These are phyloP conservation scores for Neocatenulostroma microsporum DNA, from an alignment of 2,329 filamentous ascomycete species.

Conservation along the genomic window DNA sequence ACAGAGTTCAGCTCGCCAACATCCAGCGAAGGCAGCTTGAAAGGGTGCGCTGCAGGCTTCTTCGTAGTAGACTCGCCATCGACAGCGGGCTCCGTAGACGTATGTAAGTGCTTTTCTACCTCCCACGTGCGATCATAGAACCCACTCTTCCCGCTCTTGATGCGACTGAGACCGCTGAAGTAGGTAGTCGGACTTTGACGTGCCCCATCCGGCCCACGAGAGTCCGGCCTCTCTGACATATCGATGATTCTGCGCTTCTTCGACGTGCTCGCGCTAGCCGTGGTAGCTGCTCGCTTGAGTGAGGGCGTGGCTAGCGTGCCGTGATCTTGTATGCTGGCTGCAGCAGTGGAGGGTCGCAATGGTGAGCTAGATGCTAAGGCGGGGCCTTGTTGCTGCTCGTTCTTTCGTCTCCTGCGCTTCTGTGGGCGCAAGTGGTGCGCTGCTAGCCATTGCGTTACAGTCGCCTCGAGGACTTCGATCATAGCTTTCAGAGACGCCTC, in stretches of 20 bases:
- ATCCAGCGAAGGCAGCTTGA: constrained; percentile 6
- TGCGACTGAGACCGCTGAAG: constrained; percentile 36
- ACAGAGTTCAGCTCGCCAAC: constrained; percentile 6
- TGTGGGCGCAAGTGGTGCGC: constrained; percentile 60
- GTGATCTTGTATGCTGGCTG: too few relatives aligned
- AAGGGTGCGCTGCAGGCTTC: constrained; percentile 1
- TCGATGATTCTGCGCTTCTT: constrained; percentile 8
- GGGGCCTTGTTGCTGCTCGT: constrained; percentile 9
- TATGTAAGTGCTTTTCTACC: too few relatives aligned
- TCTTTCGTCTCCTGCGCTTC: constrained; percentile 18
- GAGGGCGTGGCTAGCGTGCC: neutral
- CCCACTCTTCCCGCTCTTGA: constrained; percentile 31
- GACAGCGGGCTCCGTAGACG: too few relatives aligned
- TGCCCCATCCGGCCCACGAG: neutral
- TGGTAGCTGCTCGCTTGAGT: constrained; percentile 5
- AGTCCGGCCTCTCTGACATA: neutral
- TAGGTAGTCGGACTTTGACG: constrained; percentile 2
- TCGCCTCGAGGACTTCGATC: constrained; percentile 57
- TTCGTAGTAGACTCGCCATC: too few relatives aligned
- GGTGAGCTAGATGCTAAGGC: constrained; percentile 1
- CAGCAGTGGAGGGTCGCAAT: too few relatives aligned
- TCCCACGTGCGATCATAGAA: constrained; percentile 4
- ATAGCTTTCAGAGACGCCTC: constrained; percentile 45
- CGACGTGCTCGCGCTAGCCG: constrained; percentile 2
- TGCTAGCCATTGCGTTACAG: constrained; percentile 67